phyloP scores from a whole-genome alignment of 2,329 filamentous ascomycete genomes.

The Fusarium falciforme region DNA sequence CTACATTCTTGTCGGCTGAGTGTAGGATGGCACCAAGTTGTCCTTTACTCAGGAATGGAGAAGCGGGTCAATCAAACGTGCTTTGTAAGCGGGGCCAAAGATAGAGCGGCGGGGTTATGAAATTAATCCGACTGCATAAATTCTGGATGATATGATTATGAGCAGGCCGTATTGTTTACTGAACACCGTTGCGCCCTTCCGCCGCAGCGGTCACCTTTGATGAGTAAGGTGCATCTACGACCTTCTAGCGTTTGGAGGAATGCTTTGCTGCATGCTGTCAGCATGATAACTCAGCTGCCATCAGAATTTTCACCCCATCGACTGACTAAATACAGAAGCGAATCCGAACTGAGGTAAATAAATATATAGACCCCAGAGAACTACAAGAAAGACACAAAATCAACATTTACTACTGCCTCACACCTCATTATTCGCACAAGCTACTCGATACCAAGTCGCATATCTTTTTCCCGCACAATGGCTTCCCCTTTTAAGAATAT shows the following conservation, averaged over 20 bases:
- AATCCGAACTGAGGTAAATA: background rate
- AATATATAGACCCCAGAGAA: background rate
- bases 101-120: background rate
- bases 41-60: background rate
- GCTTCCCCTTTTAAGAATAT: background rate
- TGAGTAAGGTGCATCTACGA: background rate
- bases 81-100: background rate
- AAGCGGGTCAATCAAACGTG: background rate
- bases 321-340: background rate
- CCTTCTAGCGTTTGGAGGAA: background rate
- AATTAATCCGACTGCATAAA: background rate
- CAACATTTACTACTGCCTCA: background rate
- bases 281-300: background rate
- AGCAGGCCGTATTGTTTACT: background rate
- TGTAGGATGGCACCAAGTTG: background rate
- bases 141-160: background rate
- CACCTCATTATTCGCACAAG: background rate
- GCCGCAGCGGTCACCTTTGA: background rate
- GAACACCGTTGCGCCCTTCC: background rate
- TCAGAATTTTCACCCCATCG: background rate
- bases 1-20: background rate
- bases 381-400: background rate
- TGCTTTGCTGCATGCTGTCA: background rate
- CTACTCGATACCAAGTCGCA: background rate
- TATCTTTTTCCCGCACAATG: background rate